Base-by-base conservation (phyloP, 1,284 basidiomycete genomes). In the Lentinula novae-zelandiae region DNA sequence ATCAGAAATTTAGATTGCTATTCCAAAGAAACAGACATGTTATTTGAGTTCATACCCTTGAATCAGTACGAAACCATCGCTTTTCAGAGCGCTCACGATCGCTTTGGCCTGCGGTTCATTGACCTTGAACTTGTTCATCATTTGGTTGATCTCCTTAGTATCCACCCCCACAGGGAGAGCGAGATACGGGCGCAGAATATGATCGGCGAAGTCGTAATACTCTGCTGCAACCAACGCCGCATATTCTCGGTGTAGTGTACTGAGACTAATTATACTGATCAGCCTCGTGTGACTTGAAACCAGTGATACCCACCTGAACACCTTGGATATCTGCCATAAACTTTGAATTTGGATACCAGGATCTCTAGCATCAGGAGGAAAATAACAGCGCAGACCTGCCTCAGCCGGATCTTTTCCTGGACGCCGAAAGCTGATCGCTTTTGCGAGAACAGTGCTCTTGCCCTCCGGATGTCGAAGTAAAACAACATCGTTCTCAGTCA, bases 41-140 rank as follows among this genome's bases (percentile, higher is more conserved):
- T 36, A 13, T 34, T 57, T 39, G 4, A 57, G 33, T 22, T 75
- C 84, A 64, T 70, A 96, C 95, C 96, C 97, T 82, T 99, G 97
- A 61, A 99, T 96, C 39, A 99, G 78, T 0, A 88, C 85, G 70
- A 99, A 98, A 0, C 96, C 97, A 22, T 86, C 76, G 0, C 84
- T 84, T 46, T 76, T 74, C 66, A 97, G 78, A 0, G 95, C 85
- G 27, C 87, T 87, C 5, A 94, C 72, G 53, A 99, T 94, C 2
- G 97, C 97, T 44, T 80, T 83, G 3, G 96, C 96, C 73, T 99
- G 97, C 2, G 97, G 96, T 71, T 96, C 89, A 70, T 99, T 99
- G 60, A 98, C 84, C 51, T 82, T 80, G 70, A 92, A 92, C 1
- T 76, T 76, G 10, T 79, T 70, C 89, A 95, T 95, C 1, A 89